Evolutionary conservation across 768 basidiomycete species (phyloP), one percentile per base, ranked within the genome.

Genomic region (Russula olivacea): DNA sequence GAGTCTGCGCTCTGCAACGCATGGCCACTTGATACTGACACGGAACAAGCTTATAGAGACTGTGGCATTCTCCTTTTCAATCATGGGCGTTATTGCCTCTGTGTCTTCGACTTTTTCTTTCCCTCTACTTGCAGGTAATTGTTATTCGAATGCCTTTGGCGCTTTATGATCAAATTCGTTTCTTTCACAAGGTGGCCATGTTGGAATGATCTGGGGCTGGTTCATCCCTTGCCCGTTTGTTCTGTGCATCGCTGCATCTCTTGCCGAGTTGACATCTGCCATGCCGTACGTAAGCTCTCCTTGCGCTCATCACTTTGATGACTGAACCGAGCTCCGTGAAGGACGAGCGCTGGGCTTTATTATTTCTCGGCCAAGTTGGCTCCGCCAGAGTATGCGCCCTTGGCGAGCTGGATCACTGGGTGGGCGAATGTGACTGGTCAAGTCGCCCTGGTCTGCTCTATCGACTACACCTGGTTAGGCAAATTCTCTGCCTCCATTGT

Each of bases 141-240:
- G 17, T 14, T 34, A 51, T 30, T 43, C 23, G 12, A 41, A 21
- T 38, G 2, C 23, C 17, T 9, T 47, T 47, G n/a, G 49, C 12
- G 19, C 3, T 58, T 40, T 30, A 60, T 45, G 23, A 41, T 45
- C 52, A 48, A 32, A 32, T 52, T 55, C 45, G 21, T 36, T 17
- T 55, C 58, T 30, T 50, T 34, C 0, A 8, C 12, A 55, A 84
- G 88, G 88, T 58, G 88, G 88, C 3, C 87, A 89, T 72, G 86
- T 87, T 25, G 88, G 88, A 17, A 83, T 89, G 80, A 81, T 88
- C 21, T 89, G 84, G 75, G 88, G 87, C 41, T 89, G 87, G 88
- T 73, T 88, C 30, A 86, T 88, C 66, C 88, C 87, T 7, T 79
- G 78, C 66, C 74, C 84, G 51, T 89, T 89, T 64, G 88, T 89